Evolutionary conservation across 2,329 filamentous ascomycete species (phyloP), one percentile per base, ranked within the genome.

Genomic region (Apiospora saccharicola): DNA sequence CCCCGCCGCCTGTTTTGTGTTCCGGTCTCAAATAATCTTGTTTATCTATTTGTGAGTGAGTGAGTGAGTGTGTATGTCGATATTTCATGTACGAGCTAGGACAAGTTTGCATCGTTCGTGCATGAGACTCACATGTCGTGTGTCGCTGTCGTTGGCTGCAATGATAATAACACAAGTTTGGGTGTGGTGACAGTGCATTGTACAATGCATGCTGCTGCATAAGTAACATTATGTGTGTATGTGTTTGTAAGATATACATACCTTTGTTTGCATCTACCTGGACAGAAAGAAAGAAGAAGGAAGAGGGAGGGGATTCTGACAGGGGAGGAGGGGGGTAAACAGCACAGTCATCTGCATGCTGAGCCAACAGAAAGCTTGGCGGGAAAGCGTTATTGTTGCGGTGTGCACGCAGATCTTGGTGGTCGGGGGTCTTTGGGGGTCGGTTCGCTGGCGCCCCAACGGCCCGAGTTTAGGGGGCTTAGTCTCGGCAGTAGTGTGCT

Each of bases 391-490:
- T 41, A 19, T 47, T 41, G 57, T 64, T 64, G 57, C 57, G 57
- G 53, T 61, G 30, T 37, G 30, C 26, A 30, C 30, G 26, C 19
- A 61, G 53, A 61, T 61, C 57, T 41, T n/a, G 7, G 30, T 30
- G 26, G 53, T 64, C 30, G 57, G 30, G 34, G 30, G 26, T 30
- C 26, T 30, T 30, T 30, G 26, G 26, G 57, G 3, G 34, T 64
- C 57, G 57, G 57, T 41, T 64, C 22, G 34, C 30, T 64, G 57
- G 57, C 57, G 57, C 57, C 57, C 57, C 57, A 64, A 64, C 57
- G 57, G 57, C 57, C 57, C 57, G 57, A 64, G 10, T 19, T 24
- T 64, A 41, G 34, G 57, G 34, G 34, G 34, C 19, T 64, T 41
- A 34, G 34, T n/a, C 19, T 64, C 57, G 57, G 57, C 34, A 64